These are phyloP conservation scores for Neurospora hispaniola DNA, from an alignment of 495 filamentous ascomycete genomes.

Conservation along the genomic window DNA sequence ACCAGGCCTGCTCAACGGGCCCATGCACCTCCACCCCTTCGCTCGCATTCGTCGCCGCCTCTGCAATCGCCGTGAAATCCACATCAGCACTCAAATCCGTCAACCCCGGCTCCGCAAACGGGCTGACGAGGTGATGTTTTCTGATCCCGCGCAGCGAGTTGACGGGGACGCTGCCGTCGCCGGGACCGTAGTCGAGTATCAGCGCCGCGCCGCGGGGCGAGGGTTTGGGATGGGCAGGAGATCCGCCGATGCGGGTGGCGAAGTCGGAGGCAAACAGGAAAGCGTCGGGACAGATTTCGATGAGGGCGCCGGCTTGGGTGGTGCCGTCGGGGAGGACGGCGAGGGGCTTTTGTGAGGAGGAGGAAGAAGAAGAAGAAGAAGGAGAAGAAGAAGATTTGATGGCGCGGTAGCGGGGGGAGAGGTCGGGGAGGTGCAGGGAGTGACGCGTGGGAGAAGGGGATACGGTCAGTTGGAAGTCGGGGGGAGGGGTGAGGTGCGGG, in stretches of 20 bases:
- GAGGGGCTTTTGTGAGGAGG: neutral
- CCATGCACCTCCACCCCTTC: slow-evolving; percentile 84
- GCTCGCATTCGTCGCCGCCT: slow-evolving; percentile 62
- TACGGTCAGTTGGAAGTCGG: slow-evolving; percentile 78
- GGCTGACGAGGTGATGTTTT: slow-evolving; percentile 58
- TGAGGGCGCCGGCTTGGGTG: slow-evolving; percentile 41
- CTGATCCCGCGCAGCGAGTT: slow-evolving; percentile 85
- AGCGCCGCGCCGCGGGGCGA: slow-evolving; percentile 71
- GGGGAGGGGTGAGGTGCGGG: slow-evolving; percentile 33
- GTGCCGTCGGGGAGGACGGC: neutral
- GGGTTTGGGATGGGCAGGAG: slow-evolving; percentile 43
- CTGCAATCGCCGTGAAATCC: slow-evolving; percentile 76
- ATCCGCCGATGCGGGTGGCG: slow-evolving; percentile 70
- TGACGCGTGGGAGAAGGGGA: slow-evolving; percentile 66
- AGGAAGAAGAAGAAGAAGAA: neutral
- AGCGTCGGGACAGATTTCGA: slow-evolving; percentile 84
- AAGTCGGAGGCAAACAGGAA: slow-evolving; percentile 70
- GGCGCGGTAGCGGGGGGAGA: slow-evolving; percentile 69
- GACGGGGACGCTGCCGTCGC: slow-evolving; percentile 57
- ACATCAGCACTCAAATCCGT: slow-evolving; percentile 87
- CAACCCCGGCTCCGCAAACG: slow-evolving; percentile 65
- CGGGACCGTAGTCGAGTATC: slow-evolving; percentile 87
- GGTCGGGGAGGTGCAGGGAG: slow-evolving; percentile 71
- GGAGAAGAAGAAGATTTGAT: slow-evolving; percentile 44
- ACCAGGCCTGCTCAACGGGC: slow-evolving; percentile 76